Base-by-base conservation (phyloP, 257 asterid genomes). In the Mitragyna speciosa region DNA sequence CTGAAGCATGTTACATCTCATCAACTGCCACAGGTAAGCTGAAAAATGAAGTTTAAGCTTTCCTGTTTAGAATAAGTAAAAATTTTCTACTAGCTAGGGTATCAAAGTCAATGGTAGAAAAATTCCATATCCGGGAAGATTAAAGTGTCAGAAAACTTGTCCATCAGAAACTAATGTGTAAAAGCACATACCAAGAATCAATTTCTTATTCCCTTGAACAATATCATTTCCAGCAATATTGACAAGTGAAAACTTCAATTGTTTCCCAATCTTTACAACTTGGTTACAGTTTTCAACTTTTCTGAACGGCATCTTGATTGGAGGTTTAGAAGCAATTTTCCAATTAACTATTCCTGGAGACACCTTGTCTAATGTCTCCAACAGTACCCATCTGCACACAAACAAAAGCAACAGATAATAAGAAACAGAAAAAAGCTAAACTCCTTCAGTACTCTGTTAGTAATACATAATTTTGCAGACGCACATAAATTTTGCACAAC, bases 211-310 rank as follows among this genome's bases (percentile, higher is more conserved):
- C 85, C 98, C 99, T 86, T 95, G 98, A 64, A 93, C 99, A 26
- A 93, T 88, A 84, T 92, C 99, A 72, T 93, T 92, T 82, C 99
- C 98, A 84, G 97, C 97, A 49, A 95, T 83, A 80, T 92, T 95
- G 76, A 95, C 99, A 15, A 95, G 93, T 79, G 99, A 95, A 83
- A 95, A 93, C 86, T 91, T 95, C 88, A 93, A 83, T 74, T 93
- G 96, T 83, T 88, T 92, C 85, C 99, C 99, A 30, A 95, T 91
- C 86, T 89, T 93, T 89, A 95, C 90, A 61, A 95, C 99, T 88
- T 93, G 99, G 87, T 95, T 95, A 91, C 97, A 94, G 64, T 94
- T 94, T 85, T 94, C 98, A 71, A 94, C 98, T 91, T 94, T 92
- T 76, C 93, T 85, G 85, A 94, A 94, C 75, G 97, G 99, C 99